Base-by-base conservation (phyloP, 1,284 basidiomycete genomes). In the Filobasidium uniguttulatum region DNA sequence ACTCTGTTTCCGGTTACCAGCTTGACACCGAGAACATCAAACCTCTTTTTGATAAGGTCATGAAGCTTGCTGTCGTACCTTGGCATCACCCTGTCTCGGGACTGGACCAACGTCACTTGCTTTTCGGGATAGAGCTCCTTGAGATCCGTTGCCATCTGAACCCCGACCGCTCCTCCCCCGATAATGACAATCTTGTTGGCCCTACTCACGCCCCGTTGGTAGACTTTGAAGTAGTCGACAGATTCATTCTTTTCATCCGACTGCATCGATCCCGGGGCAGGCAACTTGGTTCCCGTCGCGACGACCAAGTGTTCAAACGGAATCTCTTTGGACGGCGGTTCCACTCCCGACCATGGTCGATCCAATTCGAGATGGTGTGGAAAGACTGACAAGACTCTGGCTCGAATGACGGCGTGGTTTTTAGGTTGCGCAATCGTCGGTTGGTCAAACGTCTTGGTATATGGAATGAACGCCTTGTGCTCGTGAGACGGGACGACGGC, bases 111-210 rank as follows among this genome's bases (percentile, higher is more conserved):
- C 0, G 80, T 82, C 1, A 84, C 76, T 2, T 65, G 60, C 60
- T 79, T 80, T 25, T 64, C 60, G 0, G 80, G 79, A 57, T 78
- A 74, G 15, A 79, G 59, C 12, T 76, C 75, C 28, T 76, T 77
- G 55, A 83, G 78, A 61, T 85, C 82, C 1, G 78, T 76, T 0
- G 81, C 80, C 57, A 80, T 80, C 62, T 84, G 68, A 23, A 69
- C 62, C 74, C 70, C 70, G 9, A 71, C 59, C 0, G 70, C 70
- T 1, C 69, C 68, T 12, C 67, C 69, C 3, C 69, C 69, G 31
- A 65, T 57, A 31, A 71, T 59, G 20, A 65, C 57, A 26, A 70
- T 59, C 10, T 46, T 49, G 7, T 55, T 30, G 2, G 63, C 60
- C 3, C 28, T 28, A 3, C 47, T 35, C 29, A 67, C 61, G 4